Conservation (phyloP, 169 alveolate species). For the Plasmodium gallinaceum region DNA sequence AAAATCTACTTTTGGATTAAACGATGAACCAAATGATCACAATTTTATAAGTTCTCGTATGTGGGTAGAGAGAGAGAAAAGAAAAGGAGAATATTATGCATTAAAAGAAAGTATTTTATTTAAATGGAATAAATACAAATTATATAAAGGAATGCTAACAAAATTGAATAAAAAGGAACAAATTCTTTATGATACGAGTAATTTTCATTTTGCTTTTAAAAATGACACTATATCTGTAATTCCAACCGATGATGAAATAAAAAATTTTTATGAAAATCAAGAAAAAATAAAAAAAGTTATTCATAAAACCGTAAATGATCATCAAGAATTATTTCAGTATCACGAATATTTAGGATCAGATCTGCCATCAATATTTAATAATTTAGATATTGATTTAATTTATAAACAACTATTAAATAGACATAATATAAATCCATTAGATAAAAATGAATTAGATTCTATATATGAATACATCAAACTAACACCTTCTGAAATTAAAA, state of each 20-base stretch:
- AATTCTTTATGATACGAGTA: conserved; percentile 80
- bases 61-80: conserved; percentile 86
- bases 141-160: conserved; percentile 79
- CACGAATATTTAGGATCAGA: conserved; percentile 64
- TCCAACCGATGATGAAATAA: conserved; percentile 84
- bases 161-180: conserved; percentile 82
- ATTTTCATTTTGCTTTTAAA: conserved; percentile 85
- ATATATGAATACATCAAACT: conserved; percentile 41
- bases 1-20: conserved; percentile 83
- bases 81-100: conserved; percentile 89
- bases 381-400: conserved; percentile 49
- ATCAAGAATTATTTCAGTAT: conserved; percentile 64
- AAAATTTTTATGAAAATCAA: conserved; percentile 79
- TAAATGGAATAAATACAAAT: conserved; percentile 87
- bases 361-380: conserved; percentile 49
- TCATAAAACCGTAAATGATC: conserved; percentile 52
- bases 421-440: conserved; percentile 65
- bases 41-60: conserved; percentile 83
- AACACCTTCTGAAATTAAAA: conserved; percentile 57
- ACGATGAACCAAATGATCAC: conserved; percentile 88
- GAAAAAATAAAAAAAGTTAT: conserved; percentile 79
- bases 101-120: conserved; percentile 88
- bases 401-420: conserved; percentile 63
- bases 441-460: conserved; percentile 38
- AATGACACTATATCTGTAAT: conserved; percentile 81